Evolutionary conservation across 805 yeast genomes (phyloP).

Genomic region (Candida koratica): DNA sequence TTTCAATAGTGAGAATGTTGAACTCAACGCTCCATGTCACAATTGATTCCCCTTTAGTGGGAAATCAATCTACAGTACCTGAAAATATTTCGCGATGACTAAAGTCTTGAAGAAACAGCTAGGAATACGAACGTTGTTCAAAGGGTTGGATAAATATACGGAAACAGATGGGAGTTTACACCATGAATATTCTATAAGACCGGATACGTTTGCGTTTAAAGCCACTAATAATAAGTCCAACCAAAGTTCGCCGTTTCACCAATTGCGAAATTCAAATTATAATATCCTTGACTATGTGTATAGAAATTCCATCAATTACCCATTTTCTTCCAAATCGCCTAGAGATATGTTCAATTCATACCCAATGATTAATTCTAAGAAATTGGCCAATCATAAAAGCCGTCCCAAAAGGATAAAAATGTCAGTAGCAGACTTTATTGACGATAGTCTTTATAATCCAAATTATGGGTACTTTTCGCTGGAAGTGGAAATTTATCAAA

Average conservation of each 20-base stretch:
- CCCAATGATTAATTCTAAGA: conserved; percentile 33
- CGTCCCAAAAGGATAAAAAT: conserved; percentile 65
- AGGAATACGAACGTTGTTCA: conserved; percentile 8
- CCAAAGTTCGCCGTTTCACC: conserved; percentile 13
- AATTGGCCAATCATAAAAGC: conserved; percentile 27
- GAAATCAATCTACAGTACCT: neutral
- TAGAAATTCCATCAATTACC: conserved; percentile 39
- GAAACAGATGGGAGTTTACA: conserved; percentile 20
- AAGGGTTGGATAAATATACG: conserved; percentile 10
- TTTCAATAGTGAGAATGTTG: too few species aligned
- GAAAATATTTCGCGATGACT: conserved; percentile 7
- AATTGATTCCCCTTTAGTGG: neutral
- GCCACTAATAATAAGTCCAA: conserved; percentile 20
- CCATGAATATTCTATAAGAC: conserved; percentile 43
- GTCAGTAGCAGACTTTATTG: conserved; percentile 77
- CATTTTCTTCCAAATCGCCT: conserved; percentile 35
- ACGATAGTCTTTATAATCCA: conserved; percentile 79
- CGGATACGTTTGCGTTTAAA: conserved; percentile 44
- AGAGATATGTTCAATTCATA: conserved; percentile 36
- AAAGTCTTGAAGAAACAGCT: neutral
- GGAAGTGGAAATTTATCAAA: conserved; percentile 74
- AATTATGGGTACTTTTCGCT: conserved; percentile 77
- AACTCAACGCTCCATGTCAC: too few species aligned
- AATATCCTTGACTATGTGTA: conserved; percentile 35
- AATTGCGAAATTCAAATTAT: conserved; percentile 13